Evolutionary conservation across 495 filamentous ascomycete species (phyloP).

Genomic region (Penicillium arizonense): DNA sequence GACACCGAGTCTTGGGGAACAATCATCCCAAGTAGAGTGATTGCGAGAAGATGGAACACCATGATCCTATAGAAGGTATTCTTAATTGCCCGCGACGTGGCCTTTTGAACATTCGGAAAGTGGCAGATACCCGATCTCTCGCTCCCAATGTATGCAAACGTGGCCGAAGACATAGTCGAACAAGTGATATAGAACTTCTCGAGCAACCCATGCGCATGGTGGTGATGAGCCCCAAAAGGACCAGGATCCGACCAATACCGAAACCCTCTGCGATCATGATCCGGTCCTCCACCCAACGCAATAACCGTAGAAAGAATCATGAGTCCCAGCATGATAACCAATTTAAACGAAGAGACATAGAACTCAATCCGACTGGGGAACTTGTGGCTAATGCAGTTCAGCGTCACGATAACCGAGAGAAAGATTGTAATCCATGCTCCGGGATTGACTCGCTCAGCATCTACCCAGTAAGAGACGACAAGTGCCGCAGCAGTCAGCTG

Average conservation of each 20-base stretch:
- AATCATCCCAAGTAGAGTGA: conserved; percentile 52
- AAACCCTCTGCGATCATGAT: conserved; percentile 64
- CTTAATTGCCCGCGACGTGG: conserved; percentile 69
- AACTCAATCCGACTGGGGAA: conserved; percentile 53
- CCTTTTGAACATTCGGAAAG: conserved; percentile 66
- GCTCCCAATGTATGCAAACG: conserved; percentile 79
- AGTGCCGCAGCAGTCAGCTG: conserved; percentile 74
- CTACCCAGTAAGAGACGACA: conserved; percentile 69
- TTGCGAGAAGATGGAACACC: conserved; percentile 66
- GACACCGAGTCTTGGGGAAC: conserved; percentile 47
- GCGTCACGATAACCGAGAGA: conserved; percentile 55
- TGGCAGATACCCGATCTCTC: conserved; percentile 75
- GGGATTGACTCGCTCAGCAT: conserved; percentile 57
- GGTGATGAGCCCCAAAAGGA: conserved; percentile 20
- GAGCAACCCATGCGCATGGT: background rate
- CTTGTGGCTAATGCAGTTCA: conserved; percentile 57
- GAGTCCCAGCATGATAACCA: conserved; percentile 64
- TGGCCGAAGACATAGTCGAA: conserved; percentile 69
- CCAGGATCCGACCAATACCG: conserved; percentile 61
- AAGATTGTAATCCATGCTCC: conserved; percentile 74
- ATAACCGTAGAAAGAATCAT: conserved; percentile 69
- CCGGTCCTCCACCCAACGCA: conserved; percentile 65
- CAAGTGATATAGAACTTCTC: conserved; percentile 66
- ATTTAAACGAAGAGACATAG: conserved; percentile 59
- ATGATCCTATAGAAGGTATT: conserved; percentile 79